Percentiles rank a stretch among this genome's conserved stretches.
Evolutionary conservation across 345 rosid genomes (phyloP).

Genomic region (Syzygium aromaticum): DNA sequence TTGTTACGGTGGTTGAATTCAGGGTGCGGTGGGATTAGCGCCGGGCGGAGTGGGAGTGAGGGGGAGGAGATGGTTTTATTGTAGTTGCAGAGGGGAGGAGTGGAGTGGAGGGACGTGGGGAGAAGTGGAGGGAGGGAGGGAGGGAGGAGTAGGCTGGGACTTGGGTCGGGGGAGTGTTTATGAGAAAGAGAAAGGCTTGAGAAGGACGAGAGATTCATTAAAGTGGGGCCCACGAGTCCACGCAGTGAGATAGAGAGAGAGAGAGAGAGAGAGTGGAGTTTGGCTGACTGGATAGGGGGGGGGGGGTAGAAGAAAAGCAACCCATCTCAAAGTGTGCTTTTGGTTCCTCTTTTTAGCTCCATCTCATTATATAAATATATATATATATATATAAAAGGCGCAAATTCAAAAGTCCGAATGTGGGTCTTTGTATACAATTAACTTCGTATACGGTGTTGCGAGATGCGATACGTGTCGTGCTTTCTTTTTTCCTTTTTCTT

Average conservation of each 20-base stretch:
- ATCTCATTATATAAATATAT: background rate
- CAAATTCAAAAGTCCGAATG: background rate
- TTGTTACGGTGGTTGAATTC: background rate
- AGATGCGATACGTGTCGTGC: background rate
- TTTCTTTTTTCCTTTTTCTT: background rate
- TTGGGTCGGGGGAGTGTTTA: slow-evolving; percentile 1
- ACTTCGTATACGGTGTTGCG: background rate
- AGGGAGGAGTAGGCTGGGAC: slow-evolving; percentile 6
- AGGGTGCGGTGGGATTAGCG: background rate
- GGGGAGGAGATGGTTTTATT: background rate
- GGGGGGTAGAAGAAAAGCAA: slow-evolving; percentile 12
- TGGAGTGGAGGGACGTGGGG: background rate
- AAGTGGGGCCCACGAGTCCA: slow-evolving; percentile 39
- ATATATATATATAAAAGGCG: fast-evolving
- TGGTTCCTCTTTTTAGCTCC: background rate
- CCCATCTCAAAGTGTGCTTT: background rate
- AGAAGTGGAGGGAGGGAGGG: background rate
- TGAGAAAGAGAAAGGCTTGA: slow-evolving; percentile 44
- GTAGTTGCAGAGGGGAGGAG: background rate
- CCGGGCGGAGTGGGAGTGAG: background rate
- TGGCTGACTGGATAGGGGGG: background rate
- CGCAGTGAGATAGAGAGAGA: slow-evolving; percentile 13
- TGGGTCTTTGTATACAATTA: background rate
- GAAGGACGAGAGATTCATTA: slow-evolving; percentile 45
- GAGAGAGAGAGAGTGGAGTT: background rate